Evolutionary conservation across 2,329 filamentous ascomycete species (phyloP), one percentile per base, ranked within the genome.

Genomic region (Thelonectria rubi): DNA sequence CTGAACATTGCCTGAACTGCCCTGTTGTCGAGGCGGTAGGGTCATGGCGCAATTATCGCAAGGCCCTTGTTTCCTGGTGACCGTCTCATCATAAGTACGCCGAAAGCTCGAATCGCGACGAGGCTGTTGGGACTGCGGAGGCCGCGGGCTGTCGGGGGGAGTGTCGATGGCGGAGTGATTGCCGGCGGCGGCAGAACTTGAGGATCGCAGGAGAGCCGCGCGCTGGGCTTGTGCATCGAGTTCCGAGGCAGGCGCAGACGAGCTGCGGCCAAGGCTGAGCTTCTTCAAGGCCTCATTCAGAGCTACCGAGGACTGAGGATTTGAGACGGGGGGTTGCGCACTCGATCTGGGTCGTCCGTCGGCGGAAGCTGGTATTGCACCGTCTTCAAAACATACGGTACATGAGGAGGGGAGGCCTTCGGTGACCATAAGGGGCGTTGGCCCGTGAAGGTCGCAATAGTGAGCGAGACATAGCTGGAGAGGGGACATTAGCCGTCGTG

Each of bases 21-120:
- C 68, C n/a, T 73, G 65, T 48, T 77, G 76, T 32, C 73, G 70
- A 15, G 69, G 72, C 0, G 88, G 88, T 8, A 91, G 76, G 0
- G 87, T 90, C 69, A 91, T 82, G 60, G 88, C 87, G 73, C 88
- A 91, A 74, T 90, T 91, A 64, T 89, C 86, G 73, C 88, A 91
- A 20, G 88, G 87, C 8, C 83, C 85, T 54, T 87, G 86, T 60
- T 85, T 84, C 73, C 84, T 86, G 45, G 85, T 88, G 24, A 87
- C 86, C n/a, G 84, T 84, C 63, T 89, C 86, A 67, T 89, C 86
- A 65, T 89, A 89, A 0, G 87, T 89, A 69, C 83, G 82, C 60
- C 82, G 81, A 67, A 88, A 89, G 72, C 83, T 85, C 21, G 86
- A 86, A 62, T 88, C 86, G 60, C 82, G 81, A 34, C 83, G 81